Evolutionary conservation across 352 stramenopile species (phyloP).

Genomic region (Globisporangium solare): DNA sequence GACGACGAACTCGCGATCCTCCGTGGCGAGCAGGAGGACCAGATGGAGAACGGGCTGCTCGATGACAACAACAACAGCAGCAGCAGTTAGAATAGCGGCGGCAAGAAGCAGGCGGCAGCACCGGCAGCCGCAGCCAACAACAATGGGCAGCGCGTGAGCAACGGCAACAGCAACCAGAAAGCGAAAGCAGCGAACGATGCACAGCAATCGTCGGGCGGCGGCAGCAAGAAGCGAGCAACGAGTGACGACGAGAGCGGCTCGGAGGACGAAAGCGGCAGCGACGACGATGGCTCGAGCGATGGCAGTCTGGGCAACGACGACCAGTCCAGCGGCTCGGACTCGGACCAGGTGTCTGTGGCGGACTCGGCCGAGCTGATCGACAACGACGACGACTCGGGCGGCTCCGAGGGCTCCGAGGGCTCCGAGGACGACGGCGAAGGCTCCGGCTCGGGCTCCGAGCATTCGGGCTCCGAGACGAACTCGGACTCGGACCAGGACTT

Average conservation of each 20-base stretch:
- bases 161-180: constrained; percentile 45
- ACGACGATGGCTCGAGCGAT: constrained; percentile 50
- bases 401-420: constrained; percentile 39
- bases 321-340: constrained; percentile 40
- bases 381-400: constrained; percentile 71
- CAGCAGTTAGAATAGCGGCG: constrained; percentile 15
- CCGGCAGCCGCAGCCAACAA: constrained; percentile 12
- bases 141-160: constrained; percentile 23
- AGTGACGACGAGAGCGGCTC: constrained; percentile 43
- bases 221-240: constrained; percentile 32
- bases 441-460: constrained; percentile 56
- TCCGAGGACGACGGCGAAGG: constrained; percentile 27
- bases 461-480: constrained; percentile 16
- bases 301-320: constrained; percentile 30
- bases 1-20: constrained; percentile 90
- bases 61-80: constrained; percentile 34
- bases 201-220: not conserved
- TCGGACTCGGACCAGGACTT: constrained; percentile 83
- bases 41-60: constrained; percentile 58
- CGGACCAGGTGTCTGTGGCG: constrained; percentile 77
- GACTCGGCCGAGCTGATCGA: constrained; percentile 81
- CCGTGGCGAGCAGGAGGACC: constrained; percentile 82
- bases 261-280: constrained; percentile 40
- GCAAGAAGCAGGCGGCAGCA: constrained; percentile 27
- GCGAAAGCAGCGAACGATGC: constrained; percentile 1